phyloP scores from a whole-genome alignment of 768 basidiomycete species.

The Chalciporus pseudorubinellus region DNA sequence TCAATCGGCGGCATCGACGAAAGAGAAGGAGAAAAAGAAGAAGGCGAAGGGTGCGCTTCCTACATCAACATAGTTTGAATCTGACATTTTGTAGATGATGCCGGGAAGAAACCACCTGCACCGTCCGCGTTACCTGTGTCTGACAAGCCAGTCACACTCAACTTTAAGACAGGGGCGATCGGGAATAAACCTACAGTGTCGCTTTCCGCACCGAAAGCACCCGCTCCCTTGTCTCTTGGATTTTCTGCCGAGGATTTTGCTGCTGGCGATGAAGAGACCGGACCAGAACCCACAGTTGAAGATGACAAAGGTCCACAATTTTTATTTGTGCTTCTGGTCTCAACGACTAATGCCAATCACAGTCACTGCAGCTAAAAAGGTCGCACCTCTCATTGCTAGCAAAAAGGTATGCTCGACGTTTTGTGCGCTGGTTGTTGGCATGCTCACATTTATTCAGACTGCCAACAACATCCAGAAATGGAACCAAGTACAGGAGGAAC shows the following conservation, averaged over 20 bases:
- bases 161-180: slow-evolving; percentile 50
- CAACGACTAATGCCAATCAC: slow-evolving; percentile 10
- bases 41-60: slow-evolving; percentile 51
- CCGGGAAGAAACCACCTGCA: slow-evolving; percentile 39
- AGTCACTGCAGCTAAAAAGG: slow-evolving; percentile 60
- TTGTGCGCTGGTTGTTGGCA: background rate
- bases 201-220: slow-evolving; percentile 28
- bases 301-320: slow-evolving; percentile 40
- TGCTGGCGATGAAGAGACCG: slow-evolving; percentile 38
- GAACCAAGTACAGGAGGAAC: slow-evolving; percentile 93
- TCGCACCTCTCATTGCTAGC: slow-evolving; percentile 79
- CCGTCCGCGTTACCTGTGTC: slow-evolving; percentile 72
- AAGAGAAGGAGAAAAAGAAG: slow-evolving; percentile 60
- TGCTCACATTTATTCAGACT: slow-evolving; percentile 48
- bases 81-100: slow-evolving; percentile 31
- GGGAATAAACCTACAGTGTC: slow-evolving; percentile 19
- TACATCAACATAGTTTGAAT: background rate
- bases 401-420: slow-evolving; percentile 60
- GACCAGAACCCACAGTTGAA: slow-evolving; percentile 44
- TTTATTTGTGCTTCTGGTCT: background rate
- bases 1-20: slow-evolving; percentile 40
- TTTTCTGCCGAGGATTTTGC: slow-evolving; percentile 65
- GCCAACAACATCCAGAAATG: slow-evolving; percentile 93
- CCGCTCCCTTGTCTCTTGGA: slow-evolving; percentile 50
- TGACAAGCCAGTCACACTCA: slow-evolving; percentile 79